Evolutionary conservation across 768 basidiomycete genomes (phyloP), one percentile per base, ranked within the genome.

Genomic region (Naganishia vaughanmartiniae): DNA sequence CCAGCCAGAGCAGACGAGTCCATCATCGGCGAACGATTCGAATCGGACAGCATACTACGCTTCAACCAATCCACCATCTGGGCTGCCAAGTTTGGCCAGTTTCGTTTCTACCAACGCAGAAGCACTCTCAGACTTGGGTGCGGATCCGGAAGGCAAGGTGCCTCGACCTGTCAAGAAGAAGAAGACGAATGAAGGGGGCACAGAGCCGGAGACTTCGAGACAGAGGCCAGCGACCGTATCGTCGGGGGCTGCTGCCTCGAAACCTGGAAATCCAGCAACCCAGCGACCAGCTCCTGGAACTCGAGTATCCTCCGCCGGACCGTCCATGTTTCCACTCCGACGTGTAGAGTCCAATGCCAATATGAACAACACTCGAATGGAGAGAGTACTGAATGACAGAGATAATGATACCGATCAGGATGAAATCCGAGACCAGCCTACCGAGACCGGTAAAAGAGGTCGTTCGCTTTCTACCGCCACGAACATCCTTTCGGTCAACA

Each of bases 121-220:
- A 4, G 60, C 42, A 26, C 42, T 63, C 39, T 63, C 60, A 7
- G 14, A 30, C 36, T 28, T 34, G 39, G 46, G 3, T 63, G 21
- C 60, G 24, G n/a, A 42, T 15, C 42, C 28, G 24, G 39, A 42
- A 15, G 24, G 15, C 24, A 36, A 42, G 60, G n/a, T 21, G 24
- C 24, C 60, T 26, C 60, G 60, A 24, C 60, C 60, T 2, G 26
- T 19, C 21, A 63, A 63, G 60, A 63, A 63, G 39, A 46, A 46
- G 42, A 63, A 42, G 30, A 36, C 42, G 14, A 63, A 63, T 30
- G 60, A 30, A 28, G 60, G 39, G 9, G 60, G 24, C 4, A n/a
- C 1, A 12, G 39, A 45, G 30, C 42, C 4, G 24, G 60, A 63
- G n/a, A 1, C 39, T 11, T 3, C 42, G 2, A 63, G 10, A 42